Percentiles rank a stretch among this genome's conserved stretches.
phyloP scores from a whole-genome alignment of 1,284 basidiomycete species.

The Pholiota adiposa region DNA sequence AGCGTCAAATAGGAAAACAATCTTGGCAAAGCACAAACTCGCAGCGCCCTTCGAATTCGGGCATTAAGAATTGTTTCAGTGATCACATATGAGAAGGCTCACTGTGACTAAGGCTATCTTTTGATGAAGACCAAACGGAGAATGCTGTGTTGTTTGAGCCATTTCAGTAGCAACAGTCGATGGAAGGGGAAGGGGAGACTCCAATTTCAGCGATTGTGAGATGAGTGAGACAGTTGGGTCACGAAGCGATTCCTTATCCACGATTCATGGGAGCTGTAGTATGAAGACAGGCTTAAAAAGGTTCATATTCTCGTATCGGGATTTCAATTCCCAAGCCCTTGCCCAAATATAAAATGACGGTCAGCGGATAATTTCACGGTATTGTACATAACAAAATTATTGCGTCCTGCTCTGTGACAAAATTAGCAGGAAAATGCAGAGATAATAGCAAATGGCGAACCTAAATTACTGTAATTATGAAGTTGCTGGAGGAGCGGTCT shows the following conservation, averaged over 20 bases:
- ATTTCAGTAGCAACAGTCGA: no score
- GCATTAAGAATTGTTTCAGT: neutral
- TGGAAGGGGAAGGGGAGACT: neutral
- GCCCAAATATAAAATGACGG: neutral
- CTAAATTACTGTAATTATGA: neutral
- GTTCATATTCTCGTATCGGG: neutral
- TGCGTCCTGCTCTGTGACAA: neutral
- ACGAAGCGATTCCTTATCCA: neutral
- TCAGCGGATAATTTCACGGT: no score
- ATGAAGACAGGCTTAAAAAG: neutral
- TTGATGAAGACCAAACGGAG: neutral
- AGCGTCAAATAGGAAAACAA: neutral
- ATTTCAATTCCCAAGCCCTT: neutral
- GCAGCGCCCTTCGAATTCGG: neutral
- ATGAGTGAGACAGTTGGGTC: no score
- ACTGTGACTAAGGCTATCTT: neutral
- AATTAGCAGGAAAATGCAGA: neutral
- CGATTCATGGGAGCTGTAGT: neutral
- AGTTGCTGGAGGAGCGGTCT: neutral
- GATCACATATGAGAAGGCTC: neutral
- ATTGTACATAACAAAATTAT: no score
- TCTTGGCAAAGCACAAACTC: neutral
- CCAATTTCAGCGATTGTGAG: neutral
- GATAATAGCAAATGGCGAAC: neutral
- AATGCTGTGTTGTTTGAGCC: neutral